Evolutionary conservation across 768 basidiomycete species (phyloP).

Genomic region (Leccinum longicurvipes): DNA sequence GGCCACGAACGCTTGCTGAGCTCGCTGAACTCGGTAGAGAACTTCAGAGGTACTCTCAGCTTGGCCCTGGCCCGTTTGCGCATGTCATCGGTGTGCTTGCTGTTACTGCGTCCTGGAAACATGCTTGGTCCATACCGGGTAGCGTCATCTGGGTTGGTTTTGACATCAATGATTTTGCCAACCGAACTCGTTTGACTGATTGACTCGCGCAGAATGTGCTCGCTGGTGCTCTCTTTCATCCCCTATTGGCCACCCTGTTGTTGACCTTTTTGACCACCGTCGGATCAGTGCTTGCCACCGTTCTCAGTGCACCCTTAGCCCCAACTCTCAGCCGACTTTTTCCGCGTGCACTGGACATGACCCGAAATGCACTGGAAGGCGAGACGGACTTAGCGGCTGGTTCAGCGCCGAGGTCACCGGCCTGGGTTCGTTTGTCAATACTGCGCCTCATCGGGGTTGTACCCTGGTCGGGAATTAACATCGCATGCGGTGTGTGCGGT

Average conservation of each 20-base stretch:
- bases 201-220: slow-evolving; percentile 71
- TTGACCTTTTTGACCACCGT: slow-evolving; percentile 83
- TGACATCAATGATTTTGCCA: background rate
- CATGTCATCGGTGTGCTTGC: slow-evolving; percentile 85
- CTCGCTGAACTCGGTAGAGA: slow-evolving; percentile 72
- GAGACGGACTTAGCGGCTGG: slow-evolving; percentile 46
- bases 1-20: slow-evolving; percentile 75
- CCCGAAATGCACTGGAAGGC: slow-evolving; percentile 75
- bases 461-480: slow-evolving; percentile 97
- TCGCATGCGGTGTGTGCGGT: slow-evolving; percentile 90
- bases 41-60: slow-evolving; percentile 74
- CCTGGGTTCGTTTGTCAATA: slow-evolving; percentile 86
- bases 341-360: slow-evolving; percentile 82
- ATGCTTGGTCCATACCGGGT: slow-evolving; percentile 95
- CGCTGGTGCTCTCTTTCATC: slow-evolving; percentile 82
- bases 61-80: slow-evolving; percentile 55
- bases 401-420: slow-evolving; percentile 34
- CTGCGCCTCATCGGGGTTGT: slow-evolving; percentile 90
- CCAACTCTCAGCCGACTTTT: slow-evolving; percentile 79
- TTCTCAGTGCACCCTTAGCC: slow-evolving; percentile 78
- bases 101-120: slow-evolving; percentile 89
- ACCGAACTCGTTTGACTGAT: slow-evolving; percentile 15
- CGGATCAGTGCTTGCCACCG: slow-evolving; percentile 79
- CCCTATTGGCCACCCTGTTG: slow-evolving; percentile 74
- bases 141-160: slow-evolving; percentile 82